Percentiles rank a stretch among this genome's conserved stretches.
Evolutionary conservation across 805 yeast species (phyloP).

Genomic region (Clavispora fructus): DNA sequence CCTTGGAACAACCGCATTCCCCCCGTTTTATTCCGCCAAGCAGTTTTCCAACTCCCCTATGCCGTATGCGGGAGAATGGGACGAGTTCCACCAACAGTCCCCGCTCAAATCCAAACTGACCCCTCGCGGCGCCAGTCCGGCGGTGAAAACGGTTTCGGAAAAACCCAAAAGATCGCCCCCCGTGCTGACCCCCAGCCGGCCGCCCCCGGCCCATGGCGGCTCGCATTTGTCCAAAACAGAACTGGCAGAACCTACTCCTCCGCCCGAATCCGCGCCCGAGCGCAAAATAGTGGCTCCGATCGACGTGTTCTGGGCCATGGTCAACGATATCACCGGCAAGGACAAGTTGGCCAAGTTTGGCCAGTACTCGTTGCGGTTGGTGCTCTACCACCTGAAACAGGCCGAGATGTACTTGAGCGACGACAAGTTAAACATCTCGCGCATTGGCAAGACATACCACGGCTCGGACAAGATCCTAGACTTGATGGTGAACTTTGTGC

Average conservation of each 20-base stretch:
- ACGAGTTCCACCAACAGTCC: constrained; percentile 3
- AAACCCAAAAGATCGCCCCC: neutral
- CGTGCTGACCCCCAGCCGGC: neutral
- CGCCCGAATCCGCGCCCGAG: neutral
- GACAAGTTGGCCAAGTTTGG: constrained; percentile 65
- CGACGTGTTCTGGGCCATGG: constrained; percentile 48
- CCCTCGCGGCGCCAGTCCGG: neutral
- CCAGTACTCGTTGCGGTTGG: constrained; percentile 52
- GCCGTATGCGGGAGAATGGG: constrained; percentile 11
- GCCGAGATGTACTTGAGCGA: constrained; percentile 32
- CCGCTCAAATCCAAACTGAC: constrained; percentile 2
- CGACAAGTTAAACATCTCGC: constrained; percentile 25
- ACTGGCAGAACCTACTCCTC: constrained; percentile 7
- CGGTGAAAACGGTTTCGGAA: constrained; percentile 1
- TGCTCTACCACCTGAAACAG: constrained; percentile 43
- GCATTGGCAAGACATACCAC: constrained; percentile 28
- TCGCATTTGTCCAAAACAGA: constrained; percentile 2
- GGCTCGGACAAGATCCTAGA: constrained; percentile 27
- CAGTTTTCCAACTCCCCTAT: constrained; percentile 5
- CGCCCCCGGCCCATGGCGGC: neutral
- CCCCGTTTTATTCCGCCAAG: constrained; percentile 6
- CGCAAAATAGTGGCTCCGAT: constrained; percentile 16
- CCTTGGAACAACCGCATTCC: neutral
- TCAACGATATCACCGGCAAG: constrained; percentile 59
- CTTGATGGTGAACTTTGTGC: constrained; percentile 29